Evolutionary conservation across 805 yeast genomes (phyloP).

Genomic region (Ogataea pini): DNA sequence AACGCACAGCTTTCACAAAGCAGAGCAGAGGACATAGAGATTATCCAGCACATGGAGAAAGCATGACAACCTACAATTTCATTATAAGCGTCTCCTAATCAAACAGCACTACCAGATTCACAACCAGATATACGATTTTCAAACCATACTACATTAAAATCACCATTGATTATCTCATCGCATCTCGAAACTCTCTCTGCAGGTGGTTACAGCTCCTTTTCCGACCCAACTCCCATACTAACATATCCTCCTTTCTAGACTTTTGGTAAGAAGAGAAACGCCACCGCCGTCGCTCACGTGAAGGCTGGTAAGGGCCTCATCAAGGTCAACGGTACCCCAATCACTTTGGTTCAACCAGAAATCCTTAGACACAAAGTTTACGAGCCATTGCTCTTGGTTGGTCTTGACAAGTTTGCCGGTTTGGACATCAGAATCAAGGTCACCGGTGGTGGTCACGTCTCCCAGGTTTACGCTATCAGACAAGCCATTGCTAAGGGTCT

Average conservation of each 20-base stretch:
- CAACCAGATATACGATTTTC: no score
- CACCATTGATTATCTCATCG: no score
- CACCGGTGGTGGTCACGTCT: conserved; percentile 99
- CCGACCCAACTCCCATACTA: conserved; percentile 17
- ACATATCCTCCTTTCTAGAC: conserved; percentile 58
- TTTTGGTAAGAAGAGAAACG: conserved; percentile 99
- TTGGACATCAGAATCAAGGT: conserved; percentile 99
- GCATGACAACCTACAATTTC: not conserved
- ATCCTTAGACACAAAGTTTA: conserved; percentile 98
- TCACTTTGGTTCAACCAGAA: conserved; percentile 98
- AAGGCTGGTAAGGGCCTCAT: conserved; percentile 99
- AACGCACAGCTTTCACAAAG: not conserved
- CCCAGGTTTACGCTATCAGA: conserved; percentile 99
- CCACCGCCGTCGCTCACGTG: conserved; percentile 99
- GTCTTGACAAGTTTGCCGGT: conserved; percentile 97
- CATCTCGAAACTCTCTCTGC: not conserved
- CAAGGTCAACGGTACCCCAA: conserved; percentile 99
- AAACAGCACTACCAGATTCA: no score
- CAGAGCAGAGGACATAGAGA: not conserved
- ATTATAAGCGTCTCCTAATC: no score
- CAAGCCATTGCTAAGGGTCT: conserved; percentile 99
- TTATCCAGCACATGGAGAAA: not conserved
- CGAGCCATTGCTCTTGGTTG: conserved; percentile 98
- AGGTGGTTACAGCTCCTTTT: not conserved
- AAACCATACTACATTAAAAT: no score